A percentile compares a stretch with the other conserved stretches of the same genome.
Evolutionary conservation across 2,329 filamentous ascomycete genomes (phyloP).

Genomic region (Malbranchea zuffiana): DNA sequence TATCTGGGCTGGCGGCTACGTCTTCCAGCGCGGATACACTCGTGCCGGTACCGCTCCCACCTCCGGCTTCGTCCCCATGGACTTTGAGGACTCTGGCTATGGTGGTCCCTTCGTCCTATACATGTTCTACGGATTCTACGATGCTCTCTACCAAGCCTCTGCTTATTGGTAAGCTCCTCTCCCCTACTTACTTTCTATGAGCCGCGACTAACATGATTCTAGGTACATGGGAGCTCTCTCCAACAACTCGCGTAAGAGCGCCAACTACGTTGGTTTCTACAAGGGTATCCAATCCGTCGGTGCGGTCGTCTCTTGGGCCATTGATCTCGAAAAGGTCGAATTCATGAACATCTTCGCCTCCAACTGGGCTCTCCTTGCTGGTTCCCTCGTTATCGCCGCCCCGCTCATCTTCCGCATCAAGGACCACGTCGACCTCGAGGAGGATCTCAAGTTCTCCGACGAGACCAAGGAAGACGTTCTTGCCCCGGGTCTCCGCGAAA

Average conservation of each 20-base stretch:
- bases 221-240: constrained; percentile 78
- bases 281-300: constrained; percentile 73
- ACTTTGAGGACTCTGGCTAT: constrained; percentile 15
- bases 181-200: background rate
- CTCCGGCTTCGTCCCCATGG: constrained; percentile 4
- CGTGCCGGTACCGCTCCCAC: background rate
- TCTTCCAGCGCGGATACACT: too few relatives aligned
- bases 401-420: constrained; percentile 72
- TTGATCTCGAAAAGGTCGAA: background rate
- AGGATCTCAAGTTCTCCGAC: constrained; percentile 75
- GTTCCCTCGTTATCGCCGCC: constrained; percentile 62
- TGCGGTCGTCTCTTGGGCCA: constrained; percentile 44
- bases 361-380: constrained; percentile 65
- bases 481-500: too few relatives aligned
- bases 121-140: constrained; percentile 62
- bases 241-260: constrained; percentile 74
- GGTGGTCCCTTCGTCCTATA: constrained; percentile 17
- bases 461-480: constrained; percentile 64
- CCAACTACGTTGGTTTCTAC: constrained; percentile 76
- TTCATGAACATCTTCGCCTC: constrained; percentile 62
- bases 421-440: constrained; percentile 67
- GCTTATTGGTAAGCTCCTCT: constrained; percentile 55
- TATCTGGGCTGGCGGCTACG: constrained; percentile 62
- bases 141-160: constrained; percentile 67
- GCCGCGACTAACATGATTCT: background rate